Evolutionary conservation across 83 land plant species (phyloP).

Genomic region (Thuja plicata): DNA sequence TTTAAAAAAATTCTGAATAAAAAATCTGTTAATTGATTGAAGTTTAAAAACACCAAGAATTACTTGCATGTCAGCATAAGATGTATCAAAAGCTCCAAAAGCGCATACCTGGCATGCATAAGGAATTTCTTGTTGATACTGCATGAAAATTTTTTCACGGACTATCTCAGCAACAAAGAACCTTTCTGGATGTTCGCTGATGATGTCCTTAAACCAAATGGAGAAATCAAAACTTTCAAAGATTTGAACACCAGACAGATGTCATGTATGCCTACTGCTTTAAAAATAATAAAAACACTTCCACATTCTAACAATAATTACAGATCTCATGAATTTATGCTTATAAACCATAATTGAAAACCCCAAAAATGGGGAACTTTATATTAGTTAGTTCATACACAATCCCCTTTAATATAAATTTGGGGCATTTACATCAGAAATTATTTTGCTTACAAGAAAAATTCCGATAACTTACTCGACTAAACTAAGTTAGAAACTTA

Average conservation of each 20-base stretch:
- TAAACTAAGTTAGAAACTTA: too few relatives aligned
- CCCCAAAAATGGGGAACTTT: too few relatives aligned
- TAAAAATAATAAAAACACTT: not conserved
- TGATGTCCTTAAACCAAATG: conserved; percentile 66
- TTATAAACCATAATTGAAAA: too few relatives aligned
- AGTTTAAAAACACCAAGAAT: not conserved
- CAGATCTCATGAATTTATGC: too few relatives aligned
- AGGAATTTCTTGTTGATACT: conserved; percentile 89
- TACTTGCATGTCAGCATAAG: not conserved
- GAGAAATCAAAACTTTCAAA: conserved; percentile 12
- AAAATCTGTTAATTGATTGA: not conserved
- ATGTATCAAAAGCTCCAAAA: not conserved
- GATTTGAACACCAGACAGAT: not conserved
- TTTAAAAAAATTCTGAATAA: not conserved
- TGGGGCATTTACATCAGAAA: too few relatives aligned
- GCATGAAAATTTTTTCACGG: conserved; percentile 91
- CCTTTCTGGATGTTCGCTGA: conserved; percentile 95
- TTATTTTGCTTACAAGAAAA: too few relatives aligned
- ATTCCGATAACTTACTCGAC: too few relatives aligned
- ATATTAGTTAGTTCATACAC: too few relatives aligned
- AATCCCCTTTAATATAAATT: too few relatives aligned
- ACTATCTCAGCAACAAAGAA: conserved; percentile 93
- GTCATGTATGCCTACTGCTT: not conserved
- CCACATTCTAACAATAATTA: not conserved
- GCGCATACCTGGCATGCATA: conserved; percentile 86